A percentile compares a stretch with the other conserved stretches of the same genome.
These are phyloP conservation scores for Aegilops longissima DNA, from an alignment of 176 grass and related monocot species.

Conservation along the genomic window DNA sequence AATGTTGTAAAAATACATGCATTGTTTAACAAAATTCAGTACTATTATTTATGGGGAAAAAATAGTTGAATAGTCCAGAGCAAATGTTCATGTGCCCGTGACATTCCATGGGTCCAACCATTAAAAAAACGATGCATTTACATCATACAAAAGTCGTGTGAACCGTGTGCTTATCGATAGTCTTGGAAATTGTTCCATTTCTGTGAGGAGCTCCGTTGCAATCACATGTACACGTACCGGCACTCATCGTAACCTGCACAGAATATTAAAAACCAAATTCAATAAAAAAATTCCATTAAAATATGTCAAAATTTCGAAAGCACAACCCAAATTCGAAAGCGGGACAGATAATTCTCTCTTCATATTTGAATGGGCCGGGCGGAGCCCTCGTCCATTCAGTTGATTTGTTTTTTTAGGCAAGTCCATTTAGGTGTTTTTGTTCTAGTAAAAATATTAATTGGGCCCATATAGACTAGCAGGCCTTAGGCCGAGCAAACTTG, in stretches of 20 bases:
- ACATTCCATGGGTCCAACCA: not conserved
- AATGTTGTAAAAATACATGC: no score
- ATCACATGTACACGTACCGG: conserved; percentile 15
- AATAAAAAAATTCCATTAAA: not conserved
- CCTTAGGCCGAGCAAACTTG: no score
- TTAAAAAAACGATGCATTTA: not conserved
- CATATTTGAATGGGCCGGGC: not conserved
- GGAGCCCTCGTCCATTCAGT: no score
- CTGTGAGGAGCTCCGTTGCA: not conserved
- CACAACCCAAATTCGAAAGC: not conserved
- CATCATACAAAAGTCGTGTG: not conserved
- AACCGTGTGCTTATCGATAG: no score
- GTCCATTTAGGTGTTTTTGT: no score
- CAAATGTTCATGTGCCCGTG: no score
- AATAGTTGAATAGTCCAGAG: no score
- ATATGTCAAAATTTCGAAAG: not conserved
- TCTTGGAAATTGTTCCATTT: not conserved
- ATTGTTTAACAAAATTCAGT: no score
- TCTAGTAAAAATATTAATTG: no score
- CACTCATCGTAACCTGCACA: conserved; percentile 30
- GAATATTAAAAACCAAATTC: not conserved
- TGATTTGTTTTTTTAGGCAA: no score
- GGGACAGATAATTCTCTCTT: not conserved
- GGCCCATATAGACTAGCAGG: no score
- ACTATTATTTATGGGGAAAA: no score